A percentile compares a stretch with the other conserved stretches of the same genome.
Evolutionary conservation across 208 protist species (phyloP).

Genomic region (Acanthamoeba sp.): DNA sequence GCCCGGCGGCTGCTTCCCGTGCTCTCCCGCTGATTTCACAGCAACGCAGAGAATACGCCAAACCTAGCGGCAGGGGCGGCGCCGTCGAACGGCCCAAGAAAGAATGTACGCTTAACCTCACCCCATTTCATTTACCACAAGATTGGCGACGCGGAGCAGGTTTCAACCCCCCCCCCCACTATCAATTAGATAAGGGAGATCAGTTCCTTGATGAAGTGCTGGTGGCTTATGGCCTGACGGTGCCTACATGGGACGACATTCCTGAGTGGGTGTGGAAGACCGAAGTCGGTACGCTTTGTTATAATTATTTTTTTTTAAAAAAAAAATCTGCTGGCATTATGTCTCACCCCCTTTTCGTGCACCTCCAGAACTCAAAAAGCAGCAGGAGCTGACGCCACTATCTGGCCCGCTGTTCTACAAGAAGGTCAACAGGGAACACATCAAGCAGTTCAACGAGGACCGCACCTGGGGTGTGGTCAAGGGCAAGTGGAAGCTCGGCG

Average conservation of each 20-base stretch:
- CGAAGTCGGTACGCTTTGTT: background rate
- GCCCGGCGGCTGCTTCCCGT: background rate
- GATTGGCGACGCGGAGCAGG: too few relatives aligned
- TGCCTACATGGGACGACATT: conserved; percentile 11
- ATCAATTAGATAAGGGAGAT: background rate
- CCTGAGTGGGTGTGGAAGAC: conserved; percentile 19
- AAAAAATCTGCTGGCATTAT: too few relatives aligned
- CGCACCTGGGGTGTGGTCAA: background rate
- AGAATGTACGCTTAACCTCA: background rate
- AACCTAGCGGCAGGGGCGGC: background rate
- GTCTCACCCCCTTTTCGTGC: too few relatives aligned
- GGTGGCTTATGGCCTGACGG: background rate
- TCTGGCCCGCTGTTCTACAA: background rate
- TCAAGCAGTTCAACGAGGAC: conserved; percentile 34
- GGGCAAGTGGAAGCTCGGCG: conserved; percentile 35
- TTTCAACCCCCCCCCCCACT: too few relatives aligned
- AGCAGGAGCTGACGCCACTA: background rate
- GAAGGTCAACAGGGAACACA: background rate
- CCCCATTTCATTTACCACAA: background rate
- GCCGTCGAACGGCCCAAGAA: background rate
- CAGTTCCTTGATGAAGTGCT: background rate
- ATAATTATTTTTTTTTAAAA: too few relatives aligned
- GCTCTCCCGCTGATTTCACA: background rate
- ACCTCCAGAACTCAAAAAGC: background rate
- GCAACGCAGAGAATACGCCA: background rate